phyloP scores from a whole-genome alignment of 305 asterid species.

The Withania somnifera region DNA sequence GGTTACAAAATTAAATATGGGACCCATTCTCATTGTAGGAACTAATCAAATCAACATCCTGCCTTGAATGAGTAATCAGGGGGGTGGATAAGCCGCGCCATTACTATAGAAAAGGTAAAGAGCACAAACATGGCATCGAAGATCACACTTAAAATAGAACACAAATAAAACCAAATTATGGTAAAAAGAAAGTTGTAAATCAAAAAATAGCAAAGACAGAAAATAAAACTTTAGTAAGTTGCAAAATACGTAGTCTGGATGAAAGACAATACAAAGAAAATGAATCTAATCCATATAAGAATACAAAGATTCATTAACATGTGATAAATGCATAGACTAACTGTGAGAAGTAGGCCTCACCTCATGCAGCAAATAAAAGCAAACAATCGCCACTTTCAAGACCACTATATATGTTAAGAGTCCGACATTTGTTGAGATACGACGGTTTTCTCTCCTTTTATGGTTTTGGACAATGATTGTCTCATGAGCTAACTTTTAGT shows the following conservation, averaged over 20 bases:
- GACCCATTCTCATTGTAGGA: neutral
- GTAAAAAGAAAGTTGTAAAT: neutral
- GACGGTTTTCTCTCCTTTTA: neutral
- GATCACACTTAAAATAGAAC: neutral
- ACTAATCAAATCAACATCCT: neutral
- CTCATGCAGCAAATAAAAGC: neutral
- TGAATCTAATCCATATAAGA: neutral
- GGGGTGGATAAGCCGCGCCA: neutral
- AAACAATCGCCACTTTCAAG: neutral
- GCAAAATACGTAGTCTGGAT: neutral
- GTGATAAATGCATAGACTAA: neutral
- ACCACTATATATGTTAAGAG: neutral
- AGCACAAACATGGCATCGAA: neutral
- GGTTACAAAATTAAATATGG: constrained; percentile 8
- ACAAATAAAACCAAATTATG: neutral
- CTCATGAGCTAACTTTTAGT: neutral
- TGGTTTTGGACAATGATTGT: neutral
- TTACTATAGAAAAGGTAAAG: neutral
- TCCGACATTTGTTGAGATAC: neutral
- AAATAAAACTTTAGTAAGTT: neutral
- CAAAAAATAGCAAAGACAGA: neutral
- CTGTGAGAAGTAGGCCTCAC: neutral
- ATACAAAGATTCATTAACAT: neutral
- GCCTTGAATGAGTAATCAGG: neutral
- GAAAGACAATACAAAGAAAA: neutral